Percentiles rank a stretch among this genome's conserved stretches.
These are phyloP conservation scores for Globisporangium emineosum DNA, from an alignment of 352 stramenopile genomes.

Conservation along the genomic window DNA sequence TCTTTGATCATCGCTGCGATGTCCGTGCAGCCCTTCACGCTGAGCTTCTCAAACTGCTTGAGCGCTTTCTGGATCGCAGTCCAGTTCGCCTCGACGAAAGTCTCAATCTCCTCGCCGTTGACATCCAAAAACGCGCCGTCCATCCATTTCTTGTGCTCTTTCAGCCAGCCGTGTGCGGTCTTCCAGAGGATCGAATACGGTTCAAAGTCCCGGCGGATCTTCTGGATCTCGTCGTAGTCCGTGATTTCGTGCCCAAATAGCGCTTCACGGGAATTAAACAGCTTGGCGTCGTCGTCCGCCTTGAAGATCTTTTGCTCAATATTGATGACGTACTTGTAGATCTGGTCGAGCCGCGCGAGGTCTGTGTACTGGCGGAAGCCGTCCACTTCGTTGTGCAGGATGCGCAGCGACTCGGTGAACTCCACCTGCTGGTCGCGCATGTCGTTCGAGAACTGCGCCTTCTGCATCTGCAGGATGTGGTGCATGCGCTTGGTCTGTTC, in stretches of 20 bases:
- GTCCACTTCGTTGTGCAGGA: slow-evolving; percentile 88
- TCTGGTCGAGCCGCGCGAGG: slow-evolving; percentile 76
- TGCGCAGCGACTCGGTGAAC: slow-evolving; percentile 81
- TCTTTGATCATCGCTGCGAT: slow-evolving; percentile 89
- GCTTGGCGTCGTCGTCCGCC: slow-evolving; percentile 82
- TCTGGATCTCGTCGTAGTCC: slow-evolving; percentile 89
- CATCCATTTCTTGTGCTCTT: slow-evolving; percentile 92
- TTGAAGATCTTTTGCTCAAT: slow-evolving; percentile 88
- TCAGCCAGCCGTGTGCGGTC: slow-evolving; percentile 88
- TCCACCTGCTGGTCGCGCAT: slow-evolving; percentile 93
- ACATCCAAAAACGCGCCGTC: slow-evolving; percentile 88
- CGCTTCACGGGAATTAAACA: slow-evolving; percentile 92
- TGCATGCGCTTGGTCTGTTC: slow-evolving; percentile 84
- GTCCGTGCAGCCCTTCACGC: slow-evolving; percentile 78
- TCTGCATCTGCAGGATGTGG: slow-evolving; percentile 79
- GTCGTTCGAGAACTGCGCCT: slow-evolving; percentile 79
- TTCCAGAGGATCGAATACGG: slow-evolving; percentile 95
- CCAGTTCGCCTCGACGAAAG: slow-evolving; percentile 83
- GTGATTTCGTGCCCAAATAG: slow-evolving; percentile 88
- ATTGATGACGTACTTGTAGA: slow-evolving; percentile 85
- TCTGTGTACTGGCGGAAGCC: slow-evolving; percentile 86
- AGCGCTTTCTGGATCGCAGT: slow-evolving; percentile 84
- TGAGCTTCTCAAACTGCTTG: slow-evolving; percentile 93
- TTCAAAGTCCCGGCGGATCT: slow-evolving; percentile 91
- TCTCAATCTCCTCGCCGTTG: slow-evolving; percentile 91